Conservation (phyloP, 805 yeast species). For the Starmerella vitae region DNA sequence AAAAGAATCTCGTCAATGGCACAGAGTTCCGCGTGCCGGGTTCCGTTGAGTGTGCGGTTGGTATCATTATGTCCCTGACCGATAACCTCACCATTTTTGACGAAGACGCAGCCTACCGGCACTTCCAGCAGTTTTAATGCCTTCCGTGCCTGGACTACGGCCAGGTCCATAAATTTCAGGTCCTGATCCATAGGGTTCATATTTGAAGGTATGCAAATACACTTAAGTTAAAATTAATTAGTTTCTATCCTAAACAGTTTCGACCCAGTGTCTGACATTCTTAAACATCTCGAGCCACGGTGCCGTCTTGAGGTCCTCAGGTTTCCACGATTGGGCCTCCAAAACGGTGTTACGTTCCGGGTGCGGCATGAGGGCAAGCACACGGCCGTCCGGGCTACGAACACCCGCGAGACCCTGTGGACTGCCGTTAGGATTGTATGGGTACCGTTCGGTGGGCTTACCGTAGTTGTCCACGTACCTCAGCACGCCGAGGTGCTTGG, state of each 20-base stretch:
- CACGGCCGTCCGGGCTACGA: conserved; percentile 81
- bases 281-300: conserved; percentile 93
- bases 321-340: conserved; percentile 87
- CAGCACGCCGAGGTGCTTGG: conserved; percentile 42
- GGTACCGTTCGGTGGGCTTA: conserved; percentile 64
- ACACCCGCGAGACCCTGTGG: conserved; percentile 89
- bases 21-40: conserved; percentile 83
- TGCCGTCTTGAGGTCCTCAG: conserved; percentile 34
- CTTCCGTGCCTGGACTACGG: conserved; percentile 37
- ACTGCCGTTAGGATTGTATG: conserved; percentile 94
- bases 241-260: not conserved
- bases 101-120: conserved; percentile 75
- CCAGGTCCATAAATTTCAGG: conserved; percentile 27
- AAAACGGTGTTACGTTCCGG: conserved; percentile 88
- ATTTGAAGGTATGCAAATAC: not conserved
- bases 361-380: conserved; percentile 97
- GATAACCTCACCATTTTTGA: conserved; percentile 39
- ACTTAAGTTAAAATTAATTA: not conserved
- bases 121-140: conserved; percentile 62
- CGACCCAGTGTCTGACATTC: conserved; percentile 88
- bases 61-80: conserved; percentile 79
- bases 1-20: conserved; percentile 48
- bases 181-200: conserved; percentile 19
- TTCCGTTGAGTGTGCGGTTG: conserved; percentile 71
- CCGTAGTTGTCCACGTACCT: conserved; percentile 90